Evolutionary conservation across 257 asterid genomes (phyloP), one percentile per base, ranked within the genome.

Genomic region (Solanum bulbocastanum): DNA sequence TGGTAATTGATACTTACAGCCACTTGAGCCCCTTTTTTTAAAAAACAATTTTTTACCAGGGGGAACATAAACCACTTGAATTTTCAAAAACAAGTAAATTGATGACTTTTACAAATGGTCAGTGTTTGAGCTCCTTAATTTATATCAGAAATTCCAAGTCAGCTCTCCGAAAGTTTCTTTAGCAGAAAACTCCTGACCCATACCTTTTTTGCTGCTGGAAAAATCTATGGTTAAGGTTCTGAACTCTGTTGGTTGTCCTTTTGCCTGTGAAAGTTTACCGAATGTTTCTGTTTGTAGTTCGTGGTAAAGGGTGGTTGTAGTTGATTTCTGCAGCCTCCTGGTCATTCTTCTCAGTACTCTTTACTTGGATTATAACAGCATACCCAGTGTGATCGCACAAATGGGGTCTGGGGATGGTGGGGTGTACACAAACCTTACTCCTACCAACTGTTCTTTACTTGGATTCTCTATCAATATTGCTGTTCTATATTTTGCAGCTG

Each of bases 401-500:
- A 25, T 27, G 73, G 73, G 36, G 20, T 66, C 36, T 66, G 22
- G 73, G 73, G 73, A 66, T 15, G 36, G 33, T n/a, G 33, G 72
- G 72, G 72, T 65, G 72, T 65, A 65, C 32, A 25, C 18, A 65
- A 65, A n/a, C 73, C 73, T 66, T 66, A 66, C 20, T 16, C 35
- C 73, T 66, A 66, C 36, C 22, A 66, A 66, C 35, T 66, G 16
- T 66, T 65, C 75, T 42, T 86, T 52, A 44, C 87, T 33, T 39
- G 74, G 39, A 23, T 88, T 76, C 60, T 72, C 89, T 27, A 83
- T 37, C 37, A 83, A 71, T 52, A 76, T 46, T 42, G 14, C 49
- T 6, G 58, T 66, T 39, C 15, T 82, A 37, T 44, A n/a, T 52
- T 71, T 91, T 92, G 87, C 98, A 96, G 99, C 91, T 95, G 88